phyloP scores from a whole-genome alignment of 2,329 filamentous ascomycete species.

The Ploettnerulaceae sp. region DNA sequence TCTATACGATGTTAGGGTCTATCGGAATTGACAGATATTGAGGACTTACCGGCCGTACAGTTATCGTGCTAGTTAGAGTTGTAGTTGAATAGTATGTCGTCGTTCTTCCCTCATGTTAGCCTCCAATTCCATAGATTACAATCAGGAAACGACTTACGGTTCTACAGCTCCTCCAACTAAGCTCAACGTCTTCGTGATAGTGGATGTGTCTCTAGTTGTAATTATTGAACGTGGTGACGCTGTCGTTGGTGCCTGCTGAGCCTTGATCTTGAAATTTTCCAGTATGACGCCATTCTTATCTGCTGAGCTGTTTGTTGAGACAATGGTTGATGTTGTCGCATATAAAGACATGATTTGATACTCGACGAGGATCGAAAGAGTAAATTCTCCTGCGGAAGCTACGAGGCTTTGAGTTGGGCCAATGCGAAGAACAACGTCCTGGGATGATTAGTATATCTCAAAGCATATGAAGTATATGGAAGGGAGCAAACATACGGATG shows the following conservation, averaged over 20 bases:
- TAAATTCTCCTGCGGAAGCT: constrained; percentile 14
- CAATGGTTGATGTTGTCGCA: constrained; percentile 6
- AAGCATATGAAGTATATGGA: neutral
- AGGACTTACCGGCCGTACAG: neutral
- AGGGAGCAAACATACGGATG: constrained; percentile 14
- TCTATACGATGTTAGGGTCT: neutral
- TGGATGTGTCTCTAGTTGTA: neutral
- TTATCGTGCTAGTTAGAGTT: constrained; percentile 3
- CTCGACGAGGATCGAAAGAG: constrained; percentile 16
- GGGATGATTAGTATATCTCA: constrained; percentile 1
- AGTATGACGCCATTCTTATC: neutral
- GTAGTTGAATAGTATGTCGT: constrained; percentile 1
- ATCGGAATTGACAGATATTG: neutral
- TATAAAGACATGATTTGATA: constrained; percentile 14
- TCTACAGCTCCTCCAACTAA: neutral
- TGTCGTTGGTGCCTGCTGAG: neutral
- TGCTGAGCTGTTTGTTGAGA: neutral
- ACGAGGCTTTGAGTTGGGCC: constrained; percentile 17
- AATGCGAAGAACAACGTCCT: constrained; percentile 20
- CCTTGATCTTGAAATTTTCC: neutral
- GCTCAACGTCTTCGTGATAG: constrained; percentile 4
- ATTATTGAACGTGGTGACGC: neutral
- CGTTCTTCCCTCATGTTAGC: neutral
- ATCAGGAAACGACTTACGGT: neutral
- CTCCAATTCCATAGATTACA: neutral